Base-by-base conservation (phyloP, 495 filamentous ascomycete genomes). In the Delitschia confertaspora region DNA sequence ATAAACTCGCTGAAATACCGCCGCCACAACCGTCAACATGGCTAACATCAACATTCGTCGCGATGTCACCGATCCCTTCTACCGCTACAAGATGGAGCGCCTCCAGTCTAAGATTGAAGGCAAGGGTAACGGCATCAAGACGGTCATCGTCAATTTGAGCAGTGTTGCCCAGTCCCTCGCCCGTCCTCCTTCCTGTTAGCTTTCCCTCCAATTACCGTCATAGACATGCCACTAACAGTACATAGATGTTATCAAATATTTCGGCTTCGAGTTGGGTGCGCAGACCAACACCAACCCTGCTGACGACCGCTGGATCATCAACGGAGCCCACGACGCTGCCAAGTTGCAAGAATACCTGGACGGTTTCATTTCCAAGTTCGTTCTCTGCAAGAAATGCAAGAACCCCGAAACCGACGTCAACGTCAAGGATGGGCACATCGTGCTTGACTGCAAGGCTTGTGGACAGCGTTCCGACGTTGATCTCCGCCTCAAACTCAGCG, bases 261-360 rank as follows among this genome's bases (percentile, higher is more conserved):
- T 98, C 61, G 91, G 93, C 47, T 98, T 98, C 60, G 91, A 98
- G 67, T 79, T 98, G 14, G 91, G 91, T 59, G 91, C 91, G 43
- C 91, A 96, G 69, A 95, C 93, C 69, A 98, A 95, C 65, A 88
- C 82, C 49, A 91, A 95, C 65, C 91, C 91, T 40, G 75, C 84
- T 24, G 91, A 98, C 67, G 91, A 98, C 64, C 91, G 91, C 58
- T 98, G 93, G 85, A 98, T 98, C 69, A 95, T 98, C 74, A 98
- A 98, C 69, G 91, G 91, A 65, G 86, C 91, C 49, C 91, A 98
- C 65, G 91, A 98, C 51, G 80, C 91, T 45, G 59, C 71, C 61
- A 98, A 98, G 75, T 83, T 98, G 17, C 91, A 98, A 71, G 91
- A 95, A 65, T 87, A 95, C 53, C 84, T 98, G 20, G 91, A 96